Evolutionary conservation across 768 basidiomycete species (phyloP).

Genomic region (Psilocybe subaeruginosa): DNA sequence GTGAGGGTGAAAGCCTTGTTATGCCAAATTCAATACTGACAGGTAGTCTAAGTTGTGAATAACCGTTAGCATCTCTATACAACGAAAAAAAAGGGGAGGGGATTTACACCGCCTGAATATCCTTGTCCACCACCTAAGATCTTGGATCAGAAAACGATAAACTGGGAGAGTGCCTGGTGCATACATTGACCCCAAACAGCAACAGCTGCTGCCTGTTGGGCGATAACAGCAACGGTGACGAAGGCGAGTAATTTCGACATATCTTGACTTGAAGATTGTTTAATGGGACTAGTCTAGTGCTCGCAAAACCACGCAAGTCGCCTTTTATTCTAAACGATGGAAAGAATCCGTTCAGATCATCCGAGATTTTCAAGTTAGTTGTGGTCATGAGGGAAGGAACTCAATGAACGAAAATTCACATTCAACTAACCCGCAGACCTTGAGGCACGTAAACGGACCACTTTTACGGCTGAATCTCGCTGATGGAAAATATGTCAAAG

Average conservation of each 20-base stretch:
- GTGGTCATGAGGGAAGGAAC: slow-evolving; percentile 11
- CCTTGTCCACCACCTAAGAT: slow-evolving; percentile 29
- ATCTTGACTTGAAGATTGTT: background rate
- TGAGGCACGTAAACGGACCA: background rate
- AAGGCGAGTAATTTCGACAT: slow-evolving; percentile 30
- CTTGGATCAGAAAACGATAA: background rate
- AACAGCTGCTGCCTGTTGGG: slow-evolving; percentile 25
- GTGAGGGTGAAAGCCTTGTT: background rate
- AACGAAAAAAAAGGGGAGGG: background rate
- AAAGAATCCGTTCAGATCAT: slow-evolving; percentile 2
- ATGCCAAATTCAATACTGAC: slow-evolving; percentile 12
- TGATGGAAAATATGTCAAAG: background rate
- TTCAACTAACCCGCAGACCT: no score
- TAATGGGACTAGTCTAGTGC: background rate
- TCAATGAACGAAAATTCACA: background rate
- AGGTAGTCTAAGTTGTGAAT: slow-evolving; percentile 12
- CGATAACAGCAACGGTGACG: slow-evolving; percentile 26
- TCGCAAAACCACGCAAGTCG: background rate
- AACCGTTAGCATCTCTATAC: background rate
- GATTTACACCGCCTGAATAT: slow-evolving; percentile 29
- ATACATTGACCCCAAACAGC: slow-evolving; percentile 36
- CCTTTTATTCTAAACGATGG: slow-evolving; percentile 9
- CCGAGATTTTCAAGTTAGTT: slow-evolving; percentile 10
- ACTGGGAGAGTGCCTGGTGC: background rate
- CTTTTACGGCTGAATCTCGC: slow-evolving; percentile 6